phyloP scores from a whole-genome alignment of 306 rosid genomes.

The Cotoneaster glaucophyllus region DNA sequence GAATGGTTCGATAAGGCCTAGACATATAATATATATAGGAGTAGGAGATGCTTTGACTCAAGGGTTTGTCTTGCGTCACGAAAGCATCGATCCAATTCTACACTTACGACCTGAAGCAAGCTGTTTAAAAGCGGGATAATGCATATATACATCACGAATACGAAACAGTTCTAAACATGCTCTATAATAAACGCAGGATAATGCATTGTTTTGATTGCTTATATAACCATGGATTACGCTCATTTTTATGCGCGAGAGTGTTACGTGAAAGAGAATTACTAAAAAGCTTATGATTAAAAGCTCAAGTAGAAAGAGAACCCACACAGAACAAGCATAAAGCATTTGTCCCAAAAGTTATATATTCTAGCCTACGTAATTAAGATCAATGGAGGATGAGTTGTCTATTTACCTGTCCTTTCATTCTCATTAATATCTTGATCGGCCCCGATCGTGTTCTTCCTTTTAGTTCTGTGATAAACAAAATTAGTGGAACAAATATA shows the following conservation, averaged over 20 bases:
- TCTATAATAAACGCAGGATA: no score
- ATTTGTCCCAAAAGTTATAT: neutral
- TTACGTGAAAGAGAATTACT: neutral
- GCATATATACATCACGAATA: no score
- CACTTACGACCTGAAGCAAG: neutral
- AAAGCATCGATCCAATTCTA: neutral
- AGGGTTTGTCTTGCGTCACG: neutral
- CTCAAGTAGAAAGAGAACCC: neutral
- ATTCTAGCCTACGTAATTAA: neutral
- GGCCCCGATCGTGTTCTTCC: neutral
- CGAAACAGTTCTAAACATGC: no score
- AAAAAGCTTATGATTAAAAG: neutral
- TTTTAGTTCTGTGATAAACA: neutral
- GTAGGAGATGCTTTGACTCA: neutral
- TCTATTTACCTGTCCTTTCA: neutral
- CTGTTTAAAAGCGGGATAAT: neutral
- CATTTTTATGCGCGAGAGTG: neutral
- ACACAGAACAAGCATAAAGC: neutral
- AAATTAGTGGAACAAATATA: neutral
- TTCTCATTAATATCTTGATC: neutral
- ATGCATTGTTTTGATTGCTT: neutral
- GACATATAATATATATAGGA: neutral
- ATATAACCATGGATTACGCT: neutral
- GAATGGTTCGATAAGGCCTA: neutral
- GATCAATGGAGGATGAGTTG: neutral